Percentiles rank a stretch among this genome's conserved stretches.
Evolutionary conservation across 305 asterid genomes (phyloP).

Genomic region (Fraxinus greggii): DNA sequence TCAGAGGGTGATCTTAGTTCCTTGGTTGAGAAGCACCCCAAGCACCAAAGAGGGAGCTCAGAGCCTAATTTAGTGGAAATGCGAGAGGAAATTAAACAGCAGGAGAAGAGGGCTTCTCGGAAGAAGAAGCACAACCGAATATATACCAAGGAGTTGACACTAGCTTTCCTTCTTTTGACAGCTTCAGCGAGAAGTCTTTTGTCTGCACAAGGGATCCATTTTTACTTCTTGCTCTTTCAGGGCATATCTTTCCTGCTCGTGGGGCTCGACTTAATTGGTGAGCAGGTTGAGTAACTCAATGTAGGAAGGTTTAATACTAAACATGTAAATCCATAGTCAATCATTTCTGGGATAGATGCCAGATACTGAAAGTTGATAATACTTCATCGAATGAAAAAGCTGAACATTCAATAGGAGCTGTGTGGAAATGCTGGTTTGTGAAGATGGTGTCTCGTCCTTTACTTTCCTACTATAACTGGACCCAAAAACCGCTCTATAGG

Average conservation of each 20-base stretch:
- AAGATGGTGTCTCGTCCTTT: constrained; percentile 10
- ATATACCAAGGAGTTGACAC: constrained; percentile 73
- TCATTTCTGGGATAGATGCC: constrained; percentile 5
- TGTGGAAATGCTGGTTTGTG: not conserved
- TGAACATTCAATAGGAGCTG: constrained; percentile 2
- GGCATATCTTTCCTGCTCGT: constrained; percentile 87
- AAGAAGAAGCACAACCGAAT: constrained; percentile 77
- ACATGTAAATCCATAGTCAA: constrained; percentile 19
- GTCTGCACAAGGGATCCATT: constrained; percentile 90
- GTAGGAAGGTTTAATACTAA: not conserved
- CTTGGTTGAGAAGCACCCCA: constrained; percentile 48
- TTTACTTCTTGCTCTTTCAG: constrained; percentile 90
- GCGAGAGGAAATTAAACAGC: constrained; percentile 54
- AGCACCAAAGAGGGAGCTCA: constrained; percentile 53
- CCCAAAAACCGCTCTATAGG: not conserved
- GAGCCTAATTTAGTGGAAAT: constrained; percentile 66
- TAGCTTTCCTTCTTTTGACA: constrained; percentile 77
- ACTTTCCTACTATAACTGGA: not conserved
- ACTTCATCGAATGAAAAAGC: constrained; percentile 2
- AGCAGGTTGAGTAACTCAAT: constrained; percentile 59
- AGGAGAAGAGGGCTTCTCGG: constrained; percentile 41
- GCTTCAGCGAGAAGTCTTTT: constrained; percentile 80
- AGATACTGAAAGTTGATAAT: constrained; percentile 14
- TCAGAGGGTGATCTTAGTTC: constrained; percentile 75
- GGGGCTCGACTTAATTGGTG: constrained; percentile 87